Percentiles rank a stretch among this genome's conserved stretches.
Evolutionary conservation across 768 basidiomycete genomes (phyloP).

Genomic region (Leccinum subtestaceum): DNA sequence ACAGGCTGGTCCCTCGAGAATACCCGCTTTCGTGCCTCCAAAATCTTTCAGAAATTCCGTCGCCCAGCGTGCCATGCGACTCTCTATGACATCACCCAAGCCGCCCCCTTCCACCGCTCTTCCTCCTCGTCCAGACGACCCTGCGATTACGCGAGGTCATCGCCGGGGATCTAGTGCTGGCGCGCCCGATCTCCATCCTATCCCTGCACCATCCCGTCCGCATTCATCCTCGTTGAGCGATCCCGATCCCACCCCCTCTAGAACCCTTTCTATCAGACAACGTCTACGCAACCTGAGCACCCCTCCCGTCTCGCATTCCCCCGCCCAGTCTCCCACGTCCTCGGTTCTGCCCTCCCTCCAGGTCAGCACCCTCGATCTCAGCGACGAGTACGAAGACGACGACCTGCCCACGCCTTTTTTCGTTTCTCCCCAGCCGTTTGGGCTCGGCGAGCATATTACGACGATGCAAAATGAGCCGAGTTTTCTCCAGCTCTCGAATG

Average conservation of each 20-base stretch:
- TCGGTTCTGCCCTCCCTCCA: constrained; percentile 25
- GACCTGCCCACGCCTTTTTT: constrained; percentile 28
- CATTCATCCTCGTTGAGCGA: constrained; percentile 35
- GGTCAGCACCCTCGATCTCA: constrained; percentile 26
- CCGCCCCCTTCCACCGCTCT: constrained; percentile 58
- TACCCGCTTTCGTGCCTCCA: constrained; percentile 14
- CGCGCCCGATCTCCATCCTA: constrained; percentile 35
- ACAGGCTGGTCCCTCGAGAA: constrained; percentile 1
- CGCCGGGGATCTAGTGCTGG: constrained; percentile 34
- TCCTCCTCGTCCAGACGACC: constrained; percentile 69
- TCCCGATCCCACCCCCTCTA: constrained; percentile 26
- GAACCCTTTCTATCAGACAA: constrained; percentile 49
- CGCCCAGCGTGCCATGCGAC: constrained; percentile 52
- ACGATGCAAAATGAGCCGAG: constrained; percentile 51
- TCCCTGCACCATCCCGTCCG: constrained; percentile 43
- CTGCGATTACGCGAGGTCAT: constrained; percentile 25
- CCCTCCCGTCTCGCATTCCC: constrained; percentile 39
- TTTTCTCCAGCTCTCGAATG: constrained; percentile 56
- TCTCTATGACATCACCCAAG: constrained; percentile 61
- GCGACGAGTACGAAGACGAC: constrained; percentile 25
- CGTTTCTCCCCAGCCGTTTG: constrained; percentile 14
- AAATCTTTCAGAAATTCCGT: constrained; percentile 55
- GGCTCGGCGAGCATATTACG: constrained; percentile 62
- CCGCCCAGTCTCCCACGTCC: constrained; percentile 23
- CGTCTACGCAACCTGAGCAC: constrained; percentile 69